phyloP scores from a whole-genome alignment of 202 grass and related monocot species.

The Dendrocalamus latiflorus region DNA sequence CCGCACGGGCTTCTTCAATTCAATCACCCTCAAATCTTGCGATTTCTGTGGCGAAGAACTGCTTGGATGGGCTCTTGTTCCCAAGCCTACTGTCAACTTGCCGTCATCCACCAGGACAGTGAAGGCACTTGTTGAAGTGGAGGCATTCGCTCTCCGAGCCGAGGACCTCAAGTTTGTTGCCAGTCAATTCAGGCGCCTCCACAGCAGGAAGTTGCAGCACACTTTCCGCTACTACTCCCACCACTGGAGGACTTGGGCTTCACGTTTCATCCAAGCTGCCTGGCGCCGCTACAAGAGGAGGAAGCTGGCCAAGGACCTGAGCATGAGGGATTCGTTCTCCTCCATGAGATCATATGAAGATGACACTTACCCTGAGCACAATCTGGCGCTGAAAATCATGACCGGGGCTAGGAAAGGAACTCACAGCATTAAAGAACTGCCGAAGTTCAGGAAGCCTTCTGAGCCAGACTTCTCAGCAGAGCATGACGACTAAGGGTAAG shows the following conservation, averaged over 20 bases:
- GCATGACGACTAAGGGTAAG: conserved; percentile 40
- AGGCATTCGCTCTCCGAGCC: conserved; percentile 74
- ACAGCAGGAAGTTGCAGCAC: conserved; percentile 91
- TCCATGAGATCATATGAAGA: conserved; percentile 39
- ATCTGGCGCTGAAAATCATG: conserved; percentile 35
- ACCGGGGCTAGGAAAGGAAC: conserved; percentile 49
- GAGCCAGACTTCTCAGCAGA: conserved; percentile 90
- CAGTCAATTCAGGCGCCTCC: conserved; percentile 89
- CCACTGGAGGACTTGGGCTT: conserved; percentile 84
- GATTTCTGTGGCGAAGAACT: conserved; percentile 92
- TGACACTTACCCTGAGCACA: conserved; percentile 29
- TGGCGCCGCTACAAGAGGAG: conserved; percentile 80
- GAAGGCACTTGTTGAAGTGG: conserved; percentile 72
- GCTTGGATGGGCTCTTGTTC: conserved; percentile 79
- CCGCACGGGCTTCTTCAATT: conserved; percentile 89
- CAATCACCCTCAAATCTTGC: conserved; percentile 54
- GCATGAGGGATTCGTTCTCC: conserved; percentile 69
- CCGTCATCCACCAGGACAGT: conserved; percentile 81
- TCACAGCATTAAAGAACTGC: conserved; percentile 38
- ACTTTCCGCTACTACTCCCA: conserved; percentile 83
- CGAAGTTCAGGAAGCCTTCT: conserved; percentile 72
- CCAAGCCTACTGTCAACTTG: conserved; percentile 63
- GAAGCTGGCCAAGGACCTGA: conserved; percentile 62
- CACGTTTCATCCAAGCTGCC: conserved; percentile 76
- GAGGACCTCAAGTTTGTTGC: conserved; percentile 92